A percentile compares a stretch with the other conserved stretches of the same genome.
phyloP scores from a whole-genome alignment of 345 rosid genomes.

The Lenwebbia sp. region DNA sequence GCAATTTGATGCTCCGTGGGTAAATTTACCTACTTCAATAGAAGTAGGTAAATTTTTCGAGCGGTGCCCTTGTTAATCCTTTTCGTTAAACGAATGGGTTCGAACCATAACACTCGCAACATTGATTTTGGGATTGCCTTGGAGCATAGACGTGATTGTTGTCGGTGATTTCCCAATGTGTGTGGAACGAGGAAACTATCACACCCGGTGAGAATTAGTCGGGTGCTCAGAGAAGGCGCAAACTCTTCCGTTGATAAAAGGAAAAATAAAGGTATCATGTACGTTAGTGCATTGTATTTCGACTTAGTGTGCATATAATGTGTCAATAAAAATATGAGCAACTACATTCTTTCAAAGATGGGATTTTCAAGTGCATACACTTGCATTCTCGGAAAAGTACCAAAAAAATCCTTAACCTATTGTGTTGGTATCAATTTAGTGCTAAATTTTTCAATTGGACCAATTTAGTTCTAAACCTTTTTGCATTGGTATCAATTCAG shows the following conservation, averaged over 20 bases:
- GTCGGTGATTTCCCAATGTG: fast-evolving
- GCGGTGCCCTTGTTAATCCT: not conserved
- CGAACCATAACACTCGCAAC: not conserved
- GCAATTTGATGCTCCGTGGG: not conserved
- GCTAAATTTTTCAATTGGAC: too few species aligned
- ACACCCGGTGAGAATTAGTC: fast-evolving
- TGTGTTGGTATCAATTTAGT: too few species aligned
- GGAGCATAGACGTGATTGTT: not conserved
- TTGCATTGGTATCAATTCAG: too few species aligned
- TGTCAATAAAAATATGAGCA: not conserved
- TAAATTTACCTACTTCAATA: not conserved
- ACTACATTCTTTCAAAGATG: not conserved
- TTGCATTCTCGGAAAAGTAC: fast-evolving
- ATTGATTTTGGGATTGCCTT: not conserved
- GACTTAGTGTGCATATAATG: not conserved
- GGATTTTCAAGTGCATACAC: not conserved
- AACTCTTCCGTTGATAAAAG: not conserved
- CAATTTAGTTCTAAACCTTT: too few species aligned
- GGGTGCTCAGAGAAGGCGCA: not conserved
- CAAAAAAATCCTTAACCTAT: too few species aligned
- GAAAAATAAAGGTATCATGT: not conserved
- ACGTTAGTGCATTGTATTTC: fast-evolving
- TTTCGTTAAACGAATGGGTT: not conserved
- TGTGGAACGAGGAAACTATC: fast-evolving
- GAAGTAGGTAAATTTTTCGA: not conserved